These are phyloP conservation scores for Polyporus arcularius DNA, from an alignment of 768 basidiomycete species.

Conservation along the genomic window DNA sequence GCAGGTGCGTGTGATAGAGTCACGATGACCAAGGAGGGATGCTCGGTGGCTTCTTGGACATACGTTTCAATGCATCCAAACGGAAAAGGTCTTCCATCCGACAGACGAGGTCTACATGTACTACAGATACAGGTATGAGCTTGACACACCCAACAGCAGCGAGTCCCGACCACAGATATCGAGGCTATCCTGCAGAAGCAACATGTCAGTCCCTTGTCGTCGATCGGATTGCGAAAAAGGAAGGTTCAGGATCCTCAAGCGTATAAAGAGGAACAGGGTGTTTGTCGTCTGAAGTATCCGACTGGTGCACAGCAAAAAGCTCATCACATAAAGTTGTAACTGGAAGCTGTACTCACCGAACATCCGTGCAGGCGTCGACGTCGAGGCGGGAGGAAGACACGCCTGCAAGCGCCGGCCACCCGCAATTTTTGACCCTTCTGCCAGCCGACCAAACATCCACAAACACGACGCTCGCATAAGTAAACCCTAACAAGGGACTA, in stretches of 20 bases:
- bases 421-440: background rate
- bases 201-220: background rate
- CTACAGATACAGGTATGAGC: no score
- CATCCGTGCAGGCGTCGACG: no score
- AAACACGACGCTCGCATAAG: background rate
- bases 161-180: no score
- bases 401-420: background rate
- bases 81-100: no score
- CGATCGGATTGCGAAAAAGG: background rate
- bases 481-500: no score
- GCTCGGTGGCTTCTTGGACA: no score
- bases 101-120: no score
- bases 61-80: no score
- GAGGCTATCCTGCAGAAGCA: background rate
- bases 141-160: no score
- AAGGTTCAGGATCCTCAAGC: slow-evolving; percentile 32
- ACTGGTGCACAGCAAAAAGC: slow-evolving; percentile 34
- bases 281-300: slow-evolving; percentile 30
- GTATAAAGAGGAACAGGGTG: slow-evolving; percentile 31
- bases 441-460: background rate
- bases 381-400: background rate
- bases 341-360: slow-evolving; percentile 10
- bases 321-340: slow-evolving; percentile 19
- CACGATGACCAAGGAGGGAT: no score
- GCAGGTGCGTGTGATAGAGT: no score